Evolutionary conservation across 73 alveolate species (phyloP).

Genomic region (Tetrahymena thermophila): DNA sequence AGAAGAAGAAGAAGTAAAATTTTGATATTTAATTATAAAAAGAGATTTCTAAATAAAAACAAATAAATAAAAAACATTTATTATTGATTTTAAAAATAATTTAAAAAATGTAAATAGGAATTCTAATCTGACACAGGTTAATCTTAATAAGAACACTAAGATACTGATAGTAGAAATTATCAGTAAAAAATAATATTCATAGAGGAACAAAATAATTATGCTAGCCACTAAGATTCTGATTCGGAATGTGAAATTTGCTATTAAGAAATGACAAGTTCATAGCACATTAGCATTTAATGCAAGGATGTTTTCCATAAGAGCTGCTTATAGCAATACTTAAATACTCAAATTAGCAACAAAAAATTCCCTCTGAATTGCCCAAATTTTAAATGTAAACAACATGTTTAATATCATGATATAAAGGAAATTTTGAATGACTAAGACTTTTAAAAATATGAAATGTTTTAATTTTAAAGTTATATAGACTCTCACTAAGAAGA

Average conservation of each 20-base stretch:
- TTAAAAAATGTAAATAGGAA: too few species aligned
- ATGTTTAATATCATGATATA: neutral
- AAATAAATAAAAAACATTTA: too few species aligned
- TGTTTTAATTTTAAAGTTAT: neutral
- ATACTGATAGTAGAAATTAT: too few species aligned
- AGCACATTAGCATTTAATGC: neutral
- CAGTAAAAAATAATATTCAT: too few species aligned
- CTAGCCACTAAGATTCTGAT: neutral
- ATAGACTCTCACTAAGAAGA: neutral
- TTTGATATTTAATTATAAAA: too few species aligned
- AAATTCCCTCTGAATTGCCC: neutral
- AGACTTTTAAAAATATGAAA: neutral
- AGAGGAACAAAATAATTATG: neutral
- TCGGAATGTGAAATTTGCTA: neutral
- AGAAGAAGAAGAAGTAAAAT: too few species aligned
- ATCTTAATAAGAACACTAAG: too few species aligned
- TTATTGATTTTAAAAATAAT: too few species aligned
- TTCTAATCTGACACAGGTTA: too few species aligned
- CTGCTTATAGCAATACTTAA: neutral
- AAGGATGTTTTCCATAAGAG: neutral
- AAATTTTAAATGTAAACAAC: neutral
- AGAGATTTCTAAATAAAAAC: too few species aligned
- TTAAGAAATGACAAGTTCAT: neutral
- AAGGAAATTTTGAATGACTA: neutral
- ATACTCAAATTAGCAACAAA: neutral